Base-by-base conservation (phyloP, 1,139 yeast genomes). In the Candida tetrigidarum region DNA sequence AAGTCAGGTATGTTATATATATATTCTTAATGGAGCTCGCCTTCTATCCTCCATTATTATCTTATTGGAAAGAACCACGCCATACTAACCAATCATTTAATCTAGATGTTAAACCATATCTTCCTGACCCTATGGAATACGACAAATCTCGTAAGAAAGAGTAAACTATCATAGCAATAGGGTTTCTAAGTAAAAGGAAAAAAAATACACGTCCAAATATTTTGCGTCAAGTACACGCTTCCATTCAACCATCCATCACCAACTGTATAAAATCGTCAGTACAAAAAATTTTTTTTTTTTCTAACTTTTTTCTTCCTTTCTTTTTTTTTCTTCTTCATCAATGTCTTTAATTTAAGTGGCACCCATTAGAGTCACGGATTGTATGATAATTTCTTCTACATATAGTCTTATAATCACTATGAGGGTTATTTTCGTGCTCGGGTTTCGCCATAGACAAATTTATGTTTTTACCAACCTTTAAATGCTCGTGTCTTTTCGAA, bases 311-410 rank as follows among this genome's bases (percentile, higher is more conserved):
- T 60, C 60, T 63, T 55, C 60, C n/a, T n/a, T 67, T 39, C 47
- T 49, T 53, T 50, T 52, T 53, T 52, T 60, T 62, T 63, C 55
- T 61, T 67, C 65, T 64, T 66, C 62, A 66, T 69, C 88, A 84
- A 85, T 85, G 91, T 84, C 86, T 84, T 83, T 80, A 63, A 64
- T 45, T 55, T 38, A 22, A n/a, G 68, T 85, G 95, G 87, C 92
- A 85, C 93, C 95, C 95, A 80, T 80, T 79, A 86, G 95, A 86
- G 95, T 86, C 93, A 86, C 95, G 90, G 83, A 66, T 67, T 76
- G 67, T 68, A 66, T 73, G 78, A 64, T 43, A 47, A 25, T 51
- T 56, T 60, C 72, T 62, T 71, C 80, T 61, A 73, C 81, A 71
- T 73, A 70, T 70, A 73, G 61, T 67, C 80, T 67, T 38, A 60